Conservation (phyloP, 1,284 basidiomycete species). For the Moesziomyces parantarcticus region DNA sequence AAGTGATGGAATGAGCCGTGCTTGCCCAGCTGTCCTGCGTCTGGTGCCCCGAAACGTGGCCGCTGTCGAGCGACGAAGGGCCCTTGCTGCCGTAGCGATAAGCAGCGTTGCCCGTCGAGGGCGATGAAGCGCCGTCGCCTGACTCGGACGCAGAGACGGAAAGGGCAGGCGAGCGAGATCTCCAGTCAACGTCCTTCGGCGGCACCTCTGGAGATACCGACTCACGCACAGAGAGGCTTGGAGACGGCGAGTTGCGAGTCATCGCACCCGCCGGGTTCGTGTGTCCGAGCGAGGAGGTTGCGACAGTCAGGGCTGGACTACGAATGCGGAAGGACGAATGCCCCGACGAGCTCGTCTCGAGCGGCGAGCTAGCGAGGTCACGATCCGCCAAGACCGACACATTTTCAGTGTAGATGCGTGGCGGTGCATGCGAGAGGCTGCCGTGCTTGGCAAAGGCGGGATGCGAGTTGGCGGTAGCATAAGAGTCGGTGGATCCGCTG, state of each 20-base stretch:
- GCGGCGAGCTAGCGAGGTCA: constrained; percentile 29
- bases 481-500: constrained; percentile 24
- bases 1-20: constrained; percentile 27
- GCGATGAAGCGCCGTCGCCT: constrained; percentile 12
- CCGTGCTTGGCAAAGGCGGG: constrained; percentile 5
- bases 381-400: constrained; percentile 13
- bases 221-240: constrained; percentile 15
- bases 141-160: constrained; percentile 26
- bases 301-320: constrained; percentile 30
- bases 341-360: constrained; percentile 44
- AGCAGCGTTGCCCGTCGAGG: background rate
- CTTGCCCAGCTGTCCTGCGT: constrained; percentile 43
- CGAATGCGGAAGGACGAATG: constrained; percentile 38
- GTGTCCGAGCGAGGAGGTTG: constrained; percentile 29
- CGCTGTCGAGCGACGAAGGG: constrained; percentile 21
- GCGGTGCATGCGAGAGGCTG: constrained; percentile 22
- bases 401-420: constrained; percentile 18
- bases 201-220: constrained; percentile 26
- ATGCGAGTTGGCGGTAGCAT: constrained; percentile 19
- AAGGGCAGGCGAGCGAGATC: constrained; percentile 23
- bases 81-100: constrained; percentile 6
- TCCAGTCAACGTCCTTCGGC: constrained; percentile 28
- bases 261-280: background rate
- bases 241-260: constrained; percentile 17
- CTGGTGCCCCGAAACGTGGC: constrained; percentile 17